These are phyloP conservation scores for Suillus variegatus DNA, from an alignment of 768 basidiomycete species.

Conservation along the genomic window DNA sequence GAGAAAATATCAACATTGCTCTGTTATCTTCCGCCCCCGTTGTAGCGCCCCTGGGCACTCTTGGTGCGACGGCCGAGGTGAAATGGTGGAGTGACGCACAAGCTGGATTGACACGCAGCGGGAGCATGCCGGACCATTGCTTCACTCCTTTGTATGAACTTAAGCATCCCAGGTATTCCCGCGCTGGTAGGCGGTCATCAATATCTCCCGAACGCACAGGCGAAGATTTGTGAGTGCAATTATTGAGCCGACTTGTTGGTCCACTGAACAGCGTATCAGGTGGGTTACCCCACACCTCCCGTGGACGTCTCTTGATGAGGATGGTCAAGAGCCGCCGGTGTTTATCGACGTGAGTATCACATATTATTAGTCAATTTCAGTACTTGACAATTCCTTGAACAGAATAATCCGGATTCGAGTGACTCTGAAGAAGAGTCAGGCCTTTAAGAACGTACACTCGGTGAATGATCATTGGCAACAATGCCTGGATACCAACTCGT, in stretches of 20 bases:
- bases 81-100: constrained; percentile 1
- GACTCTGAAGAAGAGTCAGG: neutral
- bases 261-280: too few relatives aligned
- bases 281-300: too few relatives aligned
- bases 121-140: neutral
- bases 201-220: neutral
- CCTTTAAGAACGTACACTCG: neutral
- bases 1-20: neutral
- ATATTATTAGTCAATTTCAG: too few relatives aligned
- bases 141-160: constrained; percentile 4
- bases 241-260: too few relatives aligned
- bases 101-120: neutral
- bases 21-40: neutral
- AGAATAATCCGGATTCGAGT: neutral
- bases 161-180: neutral
- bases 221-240: constrained; percentile 1
- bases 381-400: too few relatives aligned
- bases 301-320: too few relatives aligned
- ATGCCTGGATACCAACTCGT: neutral
- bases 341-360: too few relatives aligned
- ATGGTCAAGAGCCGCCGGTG: too few relatives aligned
- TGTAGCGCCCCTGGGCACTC: neutral
- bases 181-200: neutral
- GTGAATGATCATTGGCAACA: neutral
- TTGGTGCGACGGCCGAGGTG: neutral